A percentile compares a stretch with the other conserved stretches of the same genome.
Evolutionary conservation across 495 filamentous ascomycete genomes (phyloP).

Genomic region (Xylaria scruposa): DNA sequence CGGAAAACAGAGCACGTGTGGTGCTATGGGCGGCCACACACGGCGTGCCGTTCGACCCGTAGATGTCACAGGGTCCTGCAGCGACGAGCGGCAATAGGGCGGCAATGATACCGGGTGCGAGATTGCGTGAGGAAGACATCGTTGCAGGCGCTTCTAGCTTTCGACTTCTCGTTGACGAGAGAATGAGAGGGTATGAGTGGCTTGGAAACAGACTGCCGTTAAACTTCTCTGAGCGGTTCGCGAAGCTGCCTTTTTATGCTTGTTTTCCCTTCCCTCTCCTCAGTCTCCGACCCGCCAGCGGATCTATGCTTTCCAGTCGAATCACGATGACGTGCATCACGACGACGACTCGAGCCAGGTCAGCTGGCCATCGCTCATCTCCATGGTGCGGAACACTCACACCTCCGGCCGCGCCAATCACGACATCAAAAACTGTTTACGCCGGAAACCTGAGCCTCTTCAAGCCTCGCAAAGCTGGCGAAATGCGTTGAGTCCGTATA

Average conservation of each 20-base stretch:
- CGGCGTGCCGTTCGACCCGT: slow-evolving; percentile 8
- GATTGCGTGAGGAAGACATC: not conserved
- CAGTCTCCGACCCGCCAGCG: not conserved
- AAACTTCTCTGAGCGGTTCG: not conserved
- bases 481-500: not conserved
- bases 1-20: slow-evolving; percentile 6
- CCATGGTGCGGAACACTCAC: not conserved
- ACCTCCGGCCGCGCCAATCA: not conserved
- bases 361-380: not conserved
- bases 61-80: slow-evolving; percentile 10
- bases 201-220: not conserved
- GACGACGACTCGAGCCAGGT: not conserved
- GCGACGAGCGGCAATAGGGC: slow-evolving; percentile 1
- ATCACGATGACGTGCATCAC: not conserved
- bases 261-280: not conserved
- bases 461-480: not conserved
- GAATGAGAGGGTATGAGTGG: not conserved
- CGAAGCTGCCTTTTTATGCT: not conserved
- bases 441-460: not conserved
- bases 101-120: slow-evolving; percentile 2
- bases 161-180: not conserved
- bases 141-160: not conserved
- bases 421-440: not conserved
- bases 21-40: slow-evolving; percentile 14
- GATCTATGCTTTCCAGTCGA: not conserved